Evolutionary conservation across 768 basidiomycete genomes (phyloP).

Genomic region (Hypholoma sublateritium): DNA sequence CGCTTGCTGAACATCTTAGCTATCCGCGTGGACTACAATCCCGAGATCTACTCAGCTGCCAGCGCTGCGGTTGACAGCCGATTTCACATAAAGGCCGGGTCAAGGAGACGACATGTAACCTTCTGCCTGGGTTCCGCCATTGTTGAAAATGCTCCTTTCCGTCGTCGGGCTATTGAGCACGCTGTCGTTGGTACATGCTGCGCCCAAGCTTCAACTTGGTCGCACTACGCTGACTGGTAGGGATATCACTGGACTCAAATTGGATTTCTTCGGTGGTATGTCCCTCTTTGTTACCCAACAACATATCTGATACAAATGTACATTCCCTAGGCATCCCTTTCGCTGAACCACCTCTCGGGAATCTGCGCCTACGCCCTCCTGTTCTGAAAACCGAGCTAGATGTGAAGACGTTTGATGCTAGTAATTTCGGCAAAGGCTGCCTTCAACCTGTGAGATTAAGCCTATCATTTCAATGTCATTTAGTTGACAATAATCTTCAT

Average conservation of each 20-base stretch:
- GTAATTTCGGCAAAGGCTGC: conserved; percentile 45
- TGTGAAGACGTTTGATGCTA: conserved; percentile 40
- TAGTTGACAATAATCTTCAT: not conserved
- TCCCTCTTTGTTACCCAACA: not conserved
- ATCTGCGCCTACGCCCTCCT: conserved; percentile 44
- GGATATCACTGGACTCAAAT: conserved; percentile 29
- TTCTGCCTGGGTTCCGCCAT: not conserved
- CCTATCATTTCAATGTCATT: not conserved
- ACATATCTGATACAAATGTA: not conserved
- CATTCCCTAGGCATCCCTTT: conserved; percentile 45
- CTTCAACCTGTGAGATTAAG: conserved; percentile 41
- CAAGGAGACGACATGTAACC: not conserved
- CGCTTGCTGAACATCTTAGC: no score
- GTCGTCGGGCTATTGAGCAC: not conserved
- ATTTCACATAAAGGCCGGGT: no score
- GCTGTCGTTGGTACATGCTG: conserved; percentile 13
- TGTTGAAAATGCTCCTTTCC: not conserved
- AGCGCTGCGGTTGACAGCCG: no score
- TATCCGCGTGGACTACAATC: no score
- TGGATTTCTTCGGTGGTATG: conserved; percentile 49
- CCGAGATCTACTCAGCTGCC: no score
- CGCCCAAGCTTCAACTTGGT: conserved; percentile 38
- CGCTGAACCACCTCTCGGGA: conserved; percentile 52
- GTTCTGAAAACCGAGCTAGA: conserved; percentile 40
- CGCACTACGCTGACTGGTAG: conserved; percentile 38